phyloP scores from a whole-genome alignment of 495 filamentous ascomycete genomes.

The Filosporella fistucella region DNA sequence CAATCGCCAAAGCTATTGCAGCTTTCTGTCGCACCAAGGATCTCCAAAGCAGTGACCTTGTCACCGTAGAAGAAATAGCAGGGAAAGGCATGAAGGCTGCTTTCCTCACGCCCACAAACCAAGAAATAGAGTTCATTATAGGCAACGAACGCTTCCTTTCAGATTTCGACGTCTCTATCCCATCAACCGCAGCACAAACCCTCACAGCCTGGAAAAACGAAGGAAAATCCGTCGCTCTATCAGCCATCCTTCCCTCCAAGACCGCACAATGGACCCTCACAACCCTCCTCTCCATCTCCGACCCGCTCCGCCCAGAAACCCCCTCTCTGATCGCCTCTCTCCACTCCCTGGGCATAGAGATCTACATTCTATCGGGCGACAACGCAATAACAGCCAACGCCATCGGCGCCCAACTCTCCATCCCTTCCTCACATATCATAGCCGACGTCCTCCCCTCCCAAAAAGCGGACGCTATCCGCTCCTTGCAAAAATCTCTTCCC shows the following conservation, averaged over 20 bases:
- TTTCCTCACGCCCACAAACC: constrained; percentile 39
- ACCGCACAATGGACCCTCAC: constrained; percentile 32
- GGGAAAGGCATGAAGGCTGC: constrained; percentile 77
- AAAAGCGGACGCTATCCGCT: constrained; percentile 80
- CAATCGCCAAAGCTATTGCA: constrained; percentile 79
- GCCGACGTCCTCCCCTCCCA: constrained; percentile 82
- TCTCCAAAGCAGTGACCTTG: constrained; percentile 29
- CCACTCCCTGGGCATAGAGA: constrained; percentile 56
- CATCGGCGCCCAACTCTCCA: constrained; percentile 72
- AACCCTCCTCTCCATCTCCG: constrained; percentile 54
- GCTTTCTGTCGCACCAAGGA: constrained; percentile 52
- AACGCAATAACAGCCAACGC: constrained; percentile 68
- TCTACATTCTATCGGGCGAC: constrained; percentile 94
- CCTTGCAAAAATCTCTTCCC: constrained; percentile 61
- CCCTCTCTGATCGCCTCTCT: constrained; percentile 61
- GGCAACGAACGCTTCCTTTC: constrained; percentile 78
- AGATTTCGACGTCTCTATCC: constrained; percentile 31
- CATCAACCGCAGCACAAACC: constrained; percentile 25
- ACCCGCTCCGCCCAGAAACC: constrained; percentile 78
- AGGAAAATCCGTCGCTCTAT: constrained; percentile 70
- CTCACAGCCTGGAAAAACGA: constrained; percentile 64
- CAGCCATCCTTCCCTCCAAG: constrained; percentile 39
- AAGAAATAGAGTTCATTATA: constrained; percentile 62
- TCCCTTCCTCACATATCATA: constrained; percentile 69
- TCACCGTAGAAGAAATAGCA: constrained; percentile 65